Evolutionary conservation across 257 asterid species (phyloP).

Genomic region (Gentiana dahurica): DNA sequence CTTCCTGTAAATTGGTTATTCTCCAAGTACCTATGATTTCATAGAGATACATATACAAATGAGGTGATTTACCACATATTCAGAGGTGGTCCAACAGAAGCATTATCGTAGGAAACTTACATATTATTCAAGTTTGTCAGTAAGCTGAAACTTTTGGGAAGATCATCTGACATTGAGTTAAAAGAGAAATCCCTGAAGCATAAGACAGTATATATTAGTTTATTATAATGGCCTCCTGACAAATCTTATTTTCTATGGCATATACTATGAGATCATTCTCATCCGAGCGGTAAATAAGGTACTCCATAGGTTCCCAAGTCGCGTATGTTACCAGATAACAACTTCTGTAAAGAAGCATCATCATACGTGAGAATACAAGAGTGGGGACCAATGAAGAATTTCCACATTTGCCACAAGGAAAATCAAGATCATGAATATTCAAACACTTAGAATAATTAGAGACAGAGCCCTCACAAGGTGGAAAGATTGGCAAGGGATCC

Average conservation of each 20-base stretch:
- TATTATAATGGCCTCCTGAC: too few relatives aligned
- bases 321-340: too few relatives aligned
- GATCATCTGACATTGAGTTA: slow-evolving; percentile 36
- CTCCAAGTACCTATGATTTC: slow-evolving; percentile 35
- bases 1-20: slow-evolving; percentile 50
- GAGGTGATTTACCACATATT: too few relatives aligned
- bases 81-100: not conserved
- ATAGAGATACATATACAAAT: too few relatives aligned
- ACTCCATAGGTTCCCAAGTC: too few relatives aligned
- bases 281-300: too few relatives aligned
- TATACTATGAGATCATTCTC: too few relatives aligned
- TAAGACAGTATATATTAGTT: not conserved
- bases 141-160: slow-evolving; percentile 38
- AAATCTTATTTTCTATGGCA: not conserved
- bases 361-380: not conserved
- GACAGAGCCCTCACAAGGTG: slow-evolving; percentile 27
- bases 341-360: not conserved
- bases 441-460: not conserved
- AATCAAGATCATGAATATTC: not conserved
- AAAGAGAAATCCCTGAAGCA: slow-evolving; percentile 46
- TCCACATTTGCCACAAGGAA: not conserved
- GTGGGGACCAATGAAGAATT: not conserved
- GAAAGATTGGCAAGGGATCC: slow-evolving; percentile 35
- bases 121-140: slow-evolving; percentile 31
- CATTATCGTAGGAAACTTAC: slow-evolving; percentile 21